Conservation (phyloP, 768 basidiomycete species). For the Neoboletus brunneissimus region DNA sequence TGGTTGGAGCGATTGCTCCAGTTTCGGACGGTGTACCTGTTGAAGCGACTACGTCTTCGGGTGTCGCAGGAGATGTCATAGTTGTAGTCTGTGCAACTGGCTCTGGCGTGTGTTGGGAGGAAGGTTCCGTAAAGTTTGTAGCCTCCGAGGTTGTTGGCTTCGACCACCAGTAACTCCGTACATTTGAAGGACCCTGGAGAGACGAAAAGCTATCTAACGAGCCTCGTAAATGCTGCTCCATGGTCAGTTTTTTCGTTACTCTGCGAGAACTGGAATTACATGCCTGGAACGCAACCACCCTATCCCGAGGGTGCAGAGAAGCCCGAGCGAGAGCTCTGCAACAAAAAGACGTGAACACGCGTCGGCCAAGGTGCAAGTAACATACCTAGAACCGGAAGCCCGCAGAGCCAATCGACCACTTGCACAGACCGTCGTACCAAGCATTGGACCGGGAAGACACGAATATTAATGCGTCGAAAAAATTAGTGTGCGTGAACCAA, state of each 20-base stretch:
- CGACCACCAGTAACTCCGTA: conserved; percentile 35
- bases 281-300: conserved; percentile 18
- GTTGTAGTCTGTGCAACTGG: not conserved
- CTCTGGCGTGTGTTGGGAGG: conserved; percentile 6
- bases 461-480: not conserved
- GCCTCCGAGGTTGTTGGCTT: conserved; percentile 14
- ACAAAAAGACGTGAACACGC: conserved; percentile 10
- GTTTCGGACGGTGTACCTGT: not conserved
- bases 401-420: conserved; percentile 26
- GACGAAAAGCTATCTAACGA: conserved; percentile 1
- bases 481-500: conserved; percentile 9
- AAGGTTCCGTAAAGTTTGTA: not conserved
- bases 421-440: conserved; percentile 19
- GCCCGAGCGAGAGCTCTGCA: conserved; percentile 16
- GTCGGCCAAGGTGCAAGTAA: not conserved
- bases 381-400: conserved; percentile 22
- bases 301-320: conserved; percentile 9
- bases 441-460: conserved; percentile 13
- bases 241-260: not conserved
- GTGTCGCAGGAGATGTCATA: not conserved
- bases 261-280: conserved; percentile 2
- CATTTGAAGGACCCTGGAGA: conserved; percentile 13
- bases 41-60: not conserved
- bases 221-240: conserved; percentile 5
- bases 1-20: not conserved